Evolutionary conservation across 805 yeast genomes (phyloP), one percentile per base, ranked within the genome.

Genomic region (Ogataea parapolymorpha): DNA sequence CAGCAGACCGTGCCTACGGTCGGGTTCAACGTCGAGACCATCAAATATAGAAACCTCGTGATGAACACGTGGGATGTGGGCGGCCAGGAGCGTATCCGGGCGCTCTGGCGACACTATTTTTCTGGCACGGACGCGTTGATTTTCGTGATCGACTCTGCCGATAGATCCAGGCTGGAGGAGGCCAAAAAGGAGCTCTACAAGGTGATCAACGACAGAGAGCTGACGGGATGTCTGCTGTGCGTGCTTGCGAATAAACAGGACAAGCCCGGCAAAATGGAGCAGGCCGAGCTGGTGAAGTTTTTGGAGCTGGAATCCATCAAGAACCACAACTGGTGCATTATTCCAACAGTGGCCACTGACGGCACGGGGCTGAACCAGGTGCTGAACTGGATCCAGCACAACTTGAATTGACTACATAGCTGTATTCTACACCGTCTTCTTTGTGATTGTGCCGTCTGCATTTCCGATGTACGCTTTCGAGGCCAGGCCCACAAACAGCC

Each of bases 51-150:
- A 8, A 72, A 68, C 14, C 68, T 62, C 48, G 68, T 69, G 27
- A 61, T 85, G 49, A 81, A 82, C 50, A 63, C 84, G 15, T 85
- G 95, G 99, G 67, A 82, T 64, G 93, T 93, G 46, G 97, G 97
- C 67, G 97, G 96, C 61, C 97, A 88, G 69, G 95, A 85, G 56
- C 73, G 95, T 63, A 77, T 89, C 53, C 78, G 96, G 59, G 95
- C 95, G 0, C 71, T 90, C 44, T 90, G 98, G 97, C 80, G 96
- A 64, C 96, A 90, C 61, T 90, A 90, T 66, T 88, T 85, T 65
- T 85, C 95, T 10, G 95, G 95, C 27, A 87, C 96, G 4, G 85
- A 88, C 59, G 96, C 95, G 8, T 73, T 90, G 44, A 87, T 90
- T 41, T 90, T 86, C 62, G 97, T 90, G 41, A 83, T 90, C 45